A percentile compares a stretch with the other conserved stretches of the same genome.
Evolutionary conservation across 2,329 filamentous ascomycete genomes (phyloP).

Genomic region (Aspergillus pseudotamarii): DNA sequence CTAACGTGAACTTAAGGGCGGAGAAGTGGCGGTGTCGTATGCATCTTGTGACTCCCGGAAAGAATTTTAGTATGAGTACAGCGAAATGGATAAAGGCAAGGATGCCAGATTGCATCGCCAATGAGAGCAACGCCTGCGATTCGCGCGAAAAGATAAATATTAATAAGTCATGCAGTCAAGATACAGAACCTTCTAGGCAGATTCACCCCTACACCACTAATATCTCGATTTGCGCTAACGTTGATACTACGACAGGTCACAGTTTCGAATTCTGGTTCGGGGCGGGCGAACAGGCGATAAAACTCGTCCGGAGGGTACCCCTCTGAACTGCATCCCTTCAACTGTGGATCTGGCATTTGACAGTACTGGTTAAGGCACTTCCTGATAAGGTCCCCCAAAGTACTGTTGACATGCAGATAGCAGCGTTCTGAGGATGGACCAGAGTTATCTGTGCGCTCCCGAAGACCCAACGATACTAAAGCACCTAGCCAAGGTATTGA

Average conservation of each 20-base stretch:
- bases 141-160: not conserved
- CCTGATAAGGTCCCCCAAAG: not conserved
- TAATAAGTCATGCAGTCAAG: not conserved
- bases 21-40: not conserved
- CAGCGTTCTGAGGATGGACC: not conserved
- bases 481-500: not conserved
- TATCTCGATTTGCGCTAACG: not conserved
- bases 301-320: not conserved
- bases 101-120: not conserved
- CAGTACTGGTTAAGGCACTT: not conserved
- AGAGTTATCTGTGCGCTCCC: not conserved
- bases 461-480: not conserved
- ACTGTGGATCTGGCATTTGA: not conserved
- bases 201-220: not conserved
- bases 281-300: not conserved
- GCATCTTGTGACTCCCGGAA: not conserved
- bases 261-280: not conserved
- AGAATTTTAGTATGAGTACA: not conserved
- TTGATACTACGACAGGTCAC: not conserved
- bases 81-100: not conserved
- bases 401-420: not conserved
- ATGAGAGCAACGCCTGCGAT: not conserved
- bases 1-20: constrained; percentile 6
- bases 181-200: not conserved
- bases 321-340: not conserved